Base-by-base conservation (phyloP, 352 stramenopile species). In the Phytophthora rubi region DNA sequence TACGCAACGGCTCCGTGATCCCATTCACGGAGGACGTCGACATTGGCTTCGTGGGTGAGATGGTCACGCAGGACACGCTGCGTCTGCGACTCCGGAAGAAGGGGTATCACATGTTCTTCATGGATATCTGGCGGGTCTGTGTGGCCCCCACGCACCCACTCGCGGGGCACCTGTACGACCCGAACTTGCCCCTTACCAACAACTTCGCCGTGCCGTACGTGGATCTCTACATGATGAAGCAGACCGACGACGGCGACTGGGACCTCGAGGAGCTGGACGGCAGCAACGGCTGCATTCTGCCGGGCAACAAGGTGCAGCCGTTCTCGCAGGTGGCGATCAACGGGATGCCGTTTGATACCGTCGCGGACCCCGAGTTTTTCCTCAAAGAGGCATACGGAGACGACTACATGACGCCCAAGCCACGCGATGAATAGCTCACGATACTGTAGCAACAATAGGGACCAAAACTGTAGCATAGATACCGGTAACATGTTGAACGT, bases 71-170 rank as follows among this genome's bases (percentile, higher is more conserved):
- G 23, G 26, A 61, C 52, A 28, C 57, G 28, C 53, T 71, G 10
- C 37, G 63, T 51, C 53, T 23, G 53, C 12, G 33, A 21, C 53
- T 70, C 82, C 61, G 57, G 54, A 51, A 21, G 18, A 80, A 79
- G 54, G 76, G 79, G 16, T 86, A 86, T 48, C 76, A 84, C 47
- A 58, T 86, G 53, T 84, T 77, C 64, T 42, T 55, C 16, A n/a
- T 68, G 37, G 65, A 30, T 33, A 75, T 76, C 33, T 75, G 59
- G 65, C 64, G 73, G 32, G 70, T 80, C 4, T 80, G 73, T 23
- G 60, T 76, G 16, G 69, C 73, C 15, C 73, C 73, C 1, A 78
- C 58, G 6, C 70, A 81, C 47, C 73, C 73, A 13, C 55, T 81
- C 7, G 74, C 74, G 4, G 26, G 45, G 15, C 49, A 73, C 16